phyloP scores from a whole-genome alignment of 306 rosid species.

The Prunus persica region DNA sequence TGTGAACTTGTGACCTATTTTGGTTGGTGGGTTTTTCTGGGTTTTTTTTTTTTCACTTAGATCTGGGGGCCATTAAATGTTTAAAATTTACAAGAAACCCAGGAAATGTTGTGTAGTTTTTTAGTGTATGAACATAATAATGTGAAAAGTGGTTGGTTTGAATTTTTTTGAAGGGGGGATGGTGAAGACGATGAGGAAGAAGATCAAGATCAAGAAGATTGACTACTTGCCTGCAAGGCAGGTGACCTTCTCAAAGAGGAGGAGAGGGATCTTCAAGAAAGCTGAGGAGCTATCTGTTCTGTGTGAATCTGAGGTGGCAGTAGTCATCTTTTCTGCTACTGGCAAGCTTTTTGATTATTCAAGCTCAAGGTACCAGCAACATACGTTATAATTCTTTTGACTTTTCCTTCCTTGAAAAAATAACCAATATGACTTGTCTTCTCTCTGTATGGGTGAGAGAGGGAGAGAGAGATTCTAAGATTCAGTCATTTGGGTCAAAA shows the following conservation, averaged over 20 bases:
- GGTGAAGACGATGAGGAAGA: slow-evolving; percentile 9
- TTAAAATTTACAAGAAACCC: no score
- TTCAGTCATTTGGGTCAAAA: no score
- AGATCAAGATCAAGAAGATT: slow-evolving; percentile 43
- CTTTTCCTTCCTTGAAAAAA: no score
- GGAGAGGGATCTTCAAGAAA: slow-evolving; percentile 46
- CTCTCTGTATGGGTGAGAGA: no score
- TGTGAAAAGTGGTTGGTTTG: no score
- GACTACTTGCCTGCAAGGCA: slow-evolving; percentile 44
- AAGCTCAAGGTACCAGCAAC: slow-evolving; percentile 27
- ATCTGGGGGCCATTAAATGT: no score
- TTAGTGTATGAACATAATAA: no score
- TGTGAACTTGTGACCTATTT: no score
- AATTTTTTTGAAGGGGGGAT: neutral
- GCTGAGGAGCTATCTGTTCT: slow-evolving; percentile 48
- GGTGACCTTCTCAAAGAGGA: slow-evolving; percentile 46
- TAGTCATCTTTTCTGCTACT: slow-evolving; percentile 37
- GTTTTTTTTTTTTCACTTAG: no score
- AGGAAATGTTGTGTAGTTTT: no score
- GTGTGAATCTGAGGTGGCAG: slow-evolving; percentile 42
- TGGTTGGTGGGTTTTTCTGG: no score
- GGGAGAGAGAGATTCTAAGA: no score
- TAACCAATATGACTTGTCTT: neutral
- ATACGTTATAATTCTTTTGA: neutral
- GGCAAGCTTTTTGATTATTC: slow-evolving; percentile 44